Conservation (phyloP, 306 rosid genomes). For the Fragaria iinumae region DNA sequence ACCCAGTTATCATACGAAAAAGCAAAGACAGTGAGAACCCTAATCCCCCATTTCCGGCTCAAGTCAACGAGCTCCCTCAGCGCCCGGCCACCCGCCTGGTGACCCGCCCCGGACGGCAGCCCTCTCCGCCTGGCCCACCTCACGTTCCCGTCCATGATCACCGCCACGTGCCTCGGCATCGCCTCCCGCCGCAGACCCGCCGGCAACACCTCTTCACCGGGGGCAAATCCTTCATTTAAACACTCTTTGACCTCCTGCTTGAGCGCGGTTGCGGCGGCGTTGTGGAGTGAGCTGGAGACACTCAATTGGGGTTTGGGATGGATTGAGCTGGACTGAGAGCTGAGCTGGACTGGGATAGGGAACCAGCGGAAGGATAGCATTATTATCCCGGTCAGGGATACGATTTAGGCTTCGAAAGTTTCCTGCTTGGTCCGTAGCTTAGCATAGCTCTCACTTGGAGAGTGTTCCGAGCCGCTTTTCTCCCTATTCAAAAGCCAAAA, state of each 20-base stretch:
- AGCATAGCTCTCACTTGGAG: not conserved
- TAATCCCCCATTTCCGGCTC: conserved; percentile 56
- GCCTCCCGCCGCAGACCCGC: conserved; percentile 43
- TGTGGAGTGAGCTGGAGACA: conserved; percentile 12
- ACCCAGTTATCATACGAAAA: conserved; percentile 71
- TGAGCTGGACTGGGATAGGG: not conserved
- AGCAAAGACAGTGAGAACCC: conserved; percentile 61
- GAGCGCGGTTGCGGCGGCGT: conserved; percentile 1
- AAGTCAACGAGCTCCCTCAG: conserved; percentile 42
- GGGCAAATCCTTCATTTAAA: not conserved
- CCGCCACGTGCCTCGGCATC: conserved; percentile 86
- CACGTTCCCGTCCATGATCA: conserved; percentile 78
- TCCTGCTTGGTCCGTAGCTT: not conserved
- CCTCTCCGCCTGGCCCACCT: conserved; percentile 68
- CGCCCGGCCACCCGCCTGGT: conserved; percentile 51
- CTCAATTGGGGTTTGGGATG: not conserved
- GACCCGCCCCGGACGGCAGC: conserved; percentile 47
- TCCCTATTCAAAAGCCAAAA: not conserved
- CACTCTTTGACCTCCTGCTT: conserved; percentile 12
- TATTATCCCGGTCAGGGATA: not conserved
- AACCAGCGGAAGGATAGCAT: not conserved
- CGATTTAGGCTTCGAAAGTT: not conserved
- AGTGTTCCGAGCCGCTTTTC: not conserved
- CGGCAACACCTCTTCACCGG: conserved; percentile 35
- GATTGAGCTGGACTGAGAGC: not conserved